A percentile compares a stretch with the other conserved stretches of the same genome.
Conservation (phyloP, 805 yeast species). For the Myxozyma mucilagina region DNA sequence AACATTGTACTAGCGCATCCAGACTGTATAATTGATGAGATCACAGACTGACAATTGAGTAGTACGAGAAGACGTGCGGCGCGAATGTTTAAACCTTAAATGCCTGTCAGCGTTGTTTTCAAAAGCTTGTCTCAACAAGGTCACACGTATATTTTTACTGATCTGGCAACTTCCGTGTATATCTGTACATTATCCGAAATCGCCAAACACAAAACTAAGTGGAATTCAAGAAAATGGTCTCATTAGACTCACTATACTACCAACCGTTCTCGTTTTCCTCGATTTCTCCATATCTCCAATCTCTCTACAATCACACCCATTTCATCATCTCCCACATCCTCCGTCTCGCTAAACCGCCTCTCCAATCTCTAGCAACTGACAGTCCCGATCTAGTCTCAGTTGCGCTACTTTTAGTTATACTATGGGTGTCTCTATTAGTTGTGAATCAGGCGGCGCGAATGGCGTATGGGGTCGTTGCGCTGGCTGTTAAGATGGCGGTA, state of each 20-base stretch:
- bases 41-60: too few relatives aligned
- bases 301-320: background rate
- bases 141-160: too few relatives aligned
- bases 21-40: too few relatives aligned
- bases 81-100: too few relatives aligned
- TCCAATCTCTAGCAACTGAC: conserved; percentile 16
- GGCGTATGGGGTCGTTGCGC: conserved; percentile 27
- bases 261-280: background rate
- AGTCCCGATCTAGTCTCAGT: conserved; percentile 28
- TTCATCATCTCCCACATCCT: conserved; percentile 4
- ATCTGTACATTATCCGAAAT: too few relatives aligned
- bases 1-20: too few relatives aligned
- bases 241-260: background rate
- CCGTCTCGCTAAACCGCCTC: conserved; percentile 9
- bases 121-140: too few relatives aligned
- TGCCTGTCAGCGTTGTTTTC: too few relatives aligned
- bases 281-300: background rate
- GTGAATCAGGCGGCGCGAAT: conserved; percentile 28
- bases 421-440: conserved; percentile 31
- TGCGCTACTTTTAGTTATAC: conserved; percentile 22
- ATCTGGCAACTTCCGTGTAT: too few relatives aligned
- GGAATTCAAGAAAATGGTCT: background rate
- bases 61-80: too few relatives aligned
- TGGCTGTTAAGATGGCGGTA: conserved; percentile 18
- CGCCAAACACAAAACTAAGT: too few relatives aligned